phyloP scores from a whole-genome alignment of 78 protist genomes.

The Guillardia theta region DNA sequence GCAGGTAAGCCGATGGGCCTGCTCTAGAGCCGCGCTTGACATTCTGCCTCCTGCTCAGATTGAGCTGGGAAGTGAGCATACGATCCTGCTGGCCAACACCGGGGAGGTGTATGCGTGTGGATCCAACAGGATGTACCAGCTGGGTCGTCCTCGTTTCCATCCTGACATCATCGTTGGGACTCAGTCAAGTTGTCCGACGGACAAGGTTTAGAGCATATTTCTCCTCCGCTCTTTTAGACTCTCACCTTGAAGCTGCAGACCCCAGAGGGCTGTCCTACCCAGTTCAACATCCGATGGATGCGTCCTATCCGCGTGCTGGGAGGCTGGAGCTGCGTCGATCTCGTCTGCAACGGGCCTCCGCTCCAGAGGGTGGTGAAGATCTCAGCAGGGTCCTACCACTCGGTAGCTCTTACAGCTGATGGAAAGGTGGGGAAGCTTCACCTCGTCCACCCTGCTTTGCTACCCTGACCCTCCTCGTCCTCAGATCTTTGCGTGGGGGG shows the following conservation, averaged over 20 bases:
- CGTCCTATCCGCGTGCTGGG: not conserved
- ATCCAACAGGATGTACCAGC: constrained; percentile 17
- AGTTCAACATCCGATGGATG: not conserved
- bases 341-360: not conserved
- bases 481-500: constrained; percentile 37
- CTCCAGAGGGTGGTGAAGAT: not conserved
- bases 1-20: too few relatives aligned
- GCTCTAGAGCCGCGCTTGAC: too few relatives aligned
- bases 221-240: too few relatives aligned
- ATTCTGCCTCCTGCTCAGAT: too few relatives aligned
- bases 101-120: constrained; percentile 28
- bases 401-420: not conserved
- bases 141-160: not conserved
- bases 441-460: too few relatives aligned
- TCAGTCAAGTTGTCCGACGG: not conserved
- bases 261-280: not conserved
- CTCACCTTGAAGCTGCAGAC: not conserved
- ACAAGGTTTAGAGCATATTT: too few relatives aligned
- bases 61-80: not conserved
- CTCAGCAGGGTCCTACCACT: not conserved
- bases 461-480: too few relatives aligned
- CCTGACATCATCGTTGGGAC: not conserved
- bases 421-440: not conserved
- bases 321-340: not conserved
- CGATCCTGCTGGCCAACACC: not conserved